Conservation (phyloP, 768 basidiomycete genomes). For the Vishniacozyma victoriae region DNA sequence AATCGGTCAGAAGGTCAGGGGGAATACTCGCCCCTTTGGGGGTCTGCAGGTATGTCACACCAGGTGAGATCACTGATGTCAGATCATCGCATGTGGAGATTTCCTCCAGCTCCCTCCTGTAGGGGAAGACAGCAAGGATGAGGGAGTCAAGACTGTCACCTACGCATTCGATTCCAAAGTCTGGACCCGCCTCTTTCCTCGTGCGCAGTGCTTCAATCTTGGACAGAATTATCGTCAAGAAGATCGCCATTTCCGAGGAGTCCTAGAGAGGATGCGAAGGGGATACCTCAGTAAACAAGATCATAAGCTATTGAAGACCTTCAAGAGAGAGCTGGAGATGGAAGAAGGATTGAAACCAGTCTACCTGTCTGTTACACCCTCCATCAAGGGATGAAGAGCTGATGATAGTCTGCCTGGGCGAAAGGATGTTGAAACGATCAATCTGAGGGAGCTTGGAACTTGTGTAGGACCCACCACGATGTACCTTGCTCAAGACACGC, state of each 20-base stretch:
- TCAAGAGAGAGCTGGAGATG: slow-evolving; percentile 23
- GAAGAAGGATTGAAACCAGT: slow-evolving; percentile 37
- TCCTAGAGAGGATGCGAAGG: slow-evolving; percentile 43
- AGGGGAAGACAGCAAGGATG: background rate
- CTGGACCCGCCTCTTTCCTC: slow-evolving; percentile 33
- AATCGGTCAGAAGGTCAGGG: slow-evolving; percentile 40
- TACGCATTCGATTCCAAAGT: slow-evolving; percentile 46
- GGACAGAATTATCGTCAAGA: slow-evolving; percentile 44
- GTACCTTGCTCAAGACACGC: background rate
- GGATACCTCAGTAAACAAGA: slow-evolving; percentile 26
- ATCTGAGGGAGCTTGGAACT: no score
- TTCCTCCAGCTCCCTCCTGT: slow-evolving; percentile 50
- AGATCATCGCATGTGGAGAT: slow-evolving; percentile 48
- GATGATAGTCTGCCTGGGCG: no score
- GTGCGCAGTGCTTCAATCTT: slow-evolving; percentile 26
- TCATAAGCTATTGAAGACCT: slow-evolving; percentile 13
- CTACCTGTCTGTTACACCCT: slow-evolving; percentile 22
- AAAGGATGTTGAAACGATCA: no score
- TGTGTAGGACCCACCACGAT: background rate
- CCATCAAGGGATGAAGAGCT: no score
- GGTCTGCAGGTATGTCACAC: slow-evolving; percentile 22
- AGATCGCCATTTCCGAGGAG: slow-evolving; percentile 33
- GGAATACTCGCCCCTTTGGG: slow-evolving; percentile 43
- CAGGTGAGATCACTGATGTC: slow-evolving; percentile 3
- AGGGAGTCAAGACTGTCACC: background rate